phyloP scores from a whole-genome alignment of 2,329 filamentous ascomycete genomes.

The Xylaria multiplex region DNA sequence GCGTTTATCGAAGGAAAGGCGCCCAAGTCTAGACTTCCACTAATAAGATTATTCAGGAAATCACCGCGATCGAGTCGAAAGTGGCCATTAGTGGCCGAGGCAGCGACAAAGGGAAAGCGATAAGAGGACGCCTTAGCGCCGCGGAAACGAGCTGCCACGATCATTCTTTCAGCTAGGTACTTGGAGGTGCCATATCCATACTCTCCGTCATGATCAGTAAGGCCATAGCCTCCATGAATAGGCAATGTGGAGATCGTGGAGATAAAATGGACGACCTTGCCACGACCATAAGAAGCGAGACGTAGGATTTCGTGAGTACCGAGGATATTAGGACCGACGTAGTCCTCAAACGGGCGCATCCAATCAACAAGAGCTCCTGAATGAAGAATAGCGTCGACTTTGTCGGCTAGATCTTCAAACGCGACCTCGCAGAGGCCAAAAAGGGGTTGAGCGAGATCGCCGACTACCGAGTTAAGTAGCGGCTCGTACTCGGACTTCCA shows the following conservation, averaged over 20 bases:
- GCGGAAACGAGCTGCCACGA: slow-evolving; percentile 45
- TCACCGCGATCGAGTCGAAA: slow-evolving; percentile 47
- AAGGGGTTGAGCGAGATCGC: slow-evolving; percentile 43
- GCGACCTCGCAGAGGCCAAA: slow-evolving; percentile 41
- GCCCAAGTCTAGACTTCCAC: slow-evolving; percentile 45
- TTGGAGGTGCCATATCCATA: slow-evolving; percentile 47
- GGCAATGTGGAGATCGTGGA: slow-evolving; percentile 47
- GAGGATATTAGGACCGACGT: slow-evolving; percentile 47
- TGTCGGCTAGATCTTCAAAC: slow-evolving; percentile 43
- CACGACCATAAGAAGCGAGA: slow-evolving; percentile 43
- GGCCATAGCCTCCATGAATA: slow-evolving; percentile 42
- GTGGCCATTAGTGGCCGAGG: slow-evolving; percentile 42
- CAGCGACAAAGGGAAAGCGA: slow-evolving; percentile 46
- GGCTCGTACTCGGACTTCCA: slow-evolving; percentile 41
- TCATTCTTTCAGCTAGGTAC: slow-evolving; percentile 43
- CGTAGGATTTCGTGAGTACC: slow-evolving; percentile 47
- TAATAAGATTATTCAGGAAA: slow-evolving; percentile 46
- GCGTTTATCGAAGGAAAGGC: slow-evolving; percentile 44
- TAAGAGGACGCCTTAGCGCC: slow-evolving; percentile 44
- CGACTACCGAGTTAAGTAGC: slow-evolving; percentile 39
- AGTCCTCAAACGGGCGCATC: slow-evolving; percentile 47
- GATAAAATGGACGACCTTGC: slow-evolving; percentile 45
- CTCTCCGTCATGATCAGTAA: slow-evolving; percentile 43
- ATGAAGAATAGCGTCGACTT: slow-evolving; percentile 45
- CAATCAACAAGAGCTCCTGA: slow-evolving; percentile 47